Conservation (phyloP, 2,329 filamentous ascomycete species). For the Cercospora sojina region DNA sequence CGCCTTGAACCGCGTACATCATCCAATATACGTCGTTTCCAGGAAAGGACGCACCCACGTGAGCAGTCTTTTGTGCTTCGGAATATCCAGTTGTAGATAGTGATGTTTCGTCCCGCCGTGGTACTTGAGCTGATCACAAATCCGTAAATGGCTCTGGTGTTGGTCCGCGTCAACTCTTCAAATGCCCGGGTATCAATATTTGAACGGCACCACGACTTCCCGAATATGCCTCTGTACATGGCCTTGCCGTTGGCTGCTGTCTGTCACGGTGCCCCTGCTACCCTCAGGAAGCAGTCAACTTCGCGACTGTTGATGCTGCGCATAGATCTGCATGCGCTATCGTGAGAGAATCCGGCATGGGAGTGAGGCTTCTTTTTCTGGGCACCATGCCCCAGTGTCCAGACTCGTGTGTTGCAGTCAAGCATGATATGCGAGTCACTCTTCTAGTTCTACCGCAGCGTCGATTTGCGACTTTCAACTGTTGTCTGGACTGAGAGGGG, state of each 20-base stretch:
- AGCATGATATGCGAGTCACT: not conserved
- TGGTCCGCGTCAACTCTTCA: not conserved
- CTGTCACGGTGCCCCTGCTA: not conserved
- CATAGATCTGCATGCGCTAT: not conserved
- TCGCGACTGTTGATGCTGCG: not conserved
- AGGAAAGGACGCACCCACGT: not conserved
- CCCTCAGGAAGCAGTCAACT: not conserved
- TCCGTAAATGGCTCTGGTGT: not conserved
- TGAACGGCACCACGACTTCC: not conserved
- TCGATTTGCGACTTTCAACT: not conserved
- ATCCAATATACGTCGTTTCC: not conserved
- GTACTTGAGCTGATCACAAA: not conserved
- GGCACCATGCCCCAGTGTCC: not conserved
- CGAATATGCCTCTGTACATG: not conserved
- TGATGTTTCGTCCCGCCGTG: not conserved
- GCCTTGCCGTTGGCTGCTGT: not conserved
- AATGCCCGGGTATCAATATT: not conserved
- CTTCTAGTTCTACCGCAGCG: not conserved
- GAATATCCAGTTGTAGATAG: not conserved
- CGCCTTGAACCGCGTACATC: not conserved
- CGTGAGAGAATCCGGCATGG: not conserved
- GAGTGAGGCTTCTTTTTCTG: not conserved
- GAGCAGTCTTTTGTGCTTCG: not conserved
- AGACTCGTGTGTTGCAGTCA: not conserved
- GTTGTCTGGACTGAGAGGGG: conserved; percentile 37